phyloP scores from a whole-genome alignment of 108 stramenopile genomes.

The Nannochloropsis salina region DNA sequence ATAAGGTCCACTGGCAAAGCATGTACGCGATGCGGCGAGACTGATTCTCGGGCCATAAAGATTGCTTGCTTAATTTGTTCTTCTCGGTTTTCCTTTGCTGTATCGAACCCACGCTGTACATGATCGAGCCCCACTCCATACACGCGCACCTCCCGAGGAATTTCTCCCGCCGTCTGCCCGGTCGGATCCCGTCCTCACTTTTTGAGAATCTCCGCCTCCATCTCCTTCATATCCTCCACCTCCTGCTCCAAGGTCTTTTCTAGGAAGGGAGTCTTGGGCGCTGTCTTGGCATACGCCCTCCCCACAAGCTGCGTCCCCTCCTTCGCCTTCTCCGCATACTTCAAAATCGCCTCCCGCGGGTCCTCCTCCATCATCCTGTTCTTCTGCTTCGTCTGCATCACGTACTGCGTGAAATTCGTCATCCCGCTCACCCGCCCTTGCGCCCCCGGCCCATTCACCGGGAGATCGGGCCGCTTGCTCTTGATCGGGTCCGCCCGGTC shows the following conservation, averaged over 20 bases:
- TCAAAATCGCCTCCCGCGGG: slow-evolving; percentile 42
- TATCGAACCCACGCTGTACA: too few species aligned
- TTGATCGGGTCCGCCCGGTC: slow-evolving; percentile 53
- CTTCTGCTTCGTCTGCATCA: slow-evolving; percentile 54
- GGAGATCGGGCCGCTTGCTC: slow-evolving; percentile 52
- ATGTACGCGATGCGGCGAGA: too few species aligned
- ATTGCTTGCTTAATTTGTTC: too few species aligned
- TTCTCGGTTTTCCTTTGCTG: too few species aligned
- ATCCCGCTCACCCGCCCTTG: slow-evolving; percentile 52
- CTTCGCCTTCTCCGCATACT: slow-evolving; percentile 33
- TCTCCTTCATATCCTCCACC: slow-evolving; percentile 44
- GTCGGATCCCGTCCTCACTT: slow-evolving; percentile 11
- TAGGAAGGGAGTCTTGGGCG: slow-evolving; percentile 29
- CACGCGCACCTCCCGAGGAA: too few species aligned
- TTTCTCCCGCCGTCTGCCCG: too few species aligned
- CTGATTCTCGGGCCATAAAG: too few species aligned
- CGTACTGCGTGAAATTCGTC: slow-evolving; percentile 55
- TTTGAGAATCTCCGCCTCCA: slow-evolving; percentile 35
- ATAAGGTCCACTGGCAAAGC: too few species aligned
- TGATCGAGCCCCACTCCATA: too few species aligned
- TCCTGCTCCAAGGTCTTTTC: slow-evolving; percentile 39
- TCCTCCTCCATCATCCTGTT: slow-evolving; percentile 48
- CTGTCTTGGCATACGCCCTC: slow-evolving; percentile 31
- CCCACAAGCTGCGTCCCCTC: slow-evolving; percentile 38
- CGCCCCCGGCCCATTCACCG: slow-evolving; percentile 51